Evolutionary conservation across 208 protist genomes (phyloP), one percentile per base, ranked within the genome.

Genomic region (Leishmania tarentolae): DNA sequence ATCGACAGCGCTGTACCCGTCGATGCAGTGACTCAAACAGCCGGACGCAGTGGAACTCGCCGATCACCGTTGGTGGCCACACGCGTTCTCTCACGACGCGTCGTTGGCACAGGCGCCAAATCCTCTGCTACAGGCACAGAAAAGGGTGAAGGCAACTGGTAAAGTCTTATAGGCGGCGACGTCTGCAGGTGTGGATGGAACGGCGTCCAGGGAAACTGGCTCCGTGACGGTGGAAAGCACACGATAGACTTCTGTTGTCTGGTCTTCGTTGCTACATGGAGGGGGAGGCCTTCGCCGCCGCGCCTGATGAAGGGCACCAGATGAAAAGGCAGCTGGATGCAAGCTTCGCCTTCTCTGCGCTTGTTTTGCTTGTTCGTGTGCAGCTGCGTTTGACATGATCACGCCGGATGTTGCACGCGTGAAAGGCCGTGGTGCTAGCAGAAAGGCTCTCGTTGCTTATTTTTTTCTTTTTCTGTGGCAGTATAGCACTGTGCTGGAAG

Each of bases 41-140:
- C 15, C 35, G 11, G 35, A 35, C 19, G n/a, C n/a, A 57, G 35
- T 37, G 72, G 52, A 11, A 37, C 46, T 35, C 52, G 72, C 6
- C 80, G 74, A 9, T 44, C 53, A 24, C 53, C 80, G 63, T n/a
- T 83, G 75, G 31, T 76, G 66, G 75, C 66, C 6, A 44, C 75
- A 15, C 75, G 75, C 46, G 47, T 47, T 21, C 35, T 79, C 57
- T 50, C 75, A 6, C 74, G 75, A 46, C 75, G 56, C 40, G 50
- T 28, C n/a, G 28, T 11, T 13, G 44, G 28, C 44, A 74, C 21
- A 4, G 9, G 44, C 44, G 24, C 46, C 44, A 50, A 72, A 42
- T 11, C 68, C 46, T 21, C 9, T 46, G n/a, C 47, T 44, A 28
- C 71, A 11, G 50, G 31, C 47, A 76, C 3, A 44, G 35, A n/a